Percentiles rank a stretch among this genome's conserved stretches.
These are phyloP conservation scores for Alternaria novae-zelandiae DNA, from an alignment of 2,329 filamentous ascomycete genomes.

Conservation along the genomic window DNA sequence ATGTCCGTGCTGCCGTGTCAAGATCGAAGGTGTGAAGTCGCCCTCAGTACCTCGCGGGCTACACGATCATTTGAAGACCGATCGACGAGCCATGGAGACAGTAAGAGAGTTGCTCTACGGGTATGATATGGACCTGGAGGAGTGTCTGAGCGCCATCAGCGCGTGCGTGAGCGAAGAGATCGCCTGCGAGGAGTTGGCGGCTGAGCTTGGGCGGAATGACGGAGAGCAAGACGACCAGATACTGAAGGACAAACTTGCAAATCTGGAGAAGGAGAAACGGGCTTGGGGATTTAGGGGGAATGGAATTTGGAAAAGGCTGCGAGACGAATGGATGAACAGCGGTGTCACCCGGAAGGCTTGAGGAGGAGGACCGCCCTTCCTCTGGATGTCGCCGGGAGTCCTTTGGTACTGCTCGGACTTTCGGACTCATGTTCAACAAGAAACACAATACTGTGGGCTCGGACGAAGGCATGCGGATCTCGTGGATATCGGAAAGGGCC, in stretches of 20 bases:
- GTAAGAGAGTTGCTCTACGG: constrained; percentile 11
- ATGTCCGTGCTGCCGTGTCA: constrained; percentile 29
- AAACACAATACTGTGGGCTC: neutral
- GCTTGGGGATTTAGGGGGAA: constrained; percentile 25
- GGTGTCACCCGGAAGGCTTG: constrained; percentile 9
- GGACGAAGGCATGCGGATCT: neutral
- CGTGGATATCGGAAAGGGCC: neutral
- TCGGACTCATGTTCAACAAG: neutral
- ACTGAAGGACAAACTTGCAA: constrained; percentile 8
- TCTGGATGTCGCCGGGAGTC: neutral
- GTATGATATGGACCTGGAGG: constrained; percentile 15
- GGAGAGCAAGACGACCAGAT: neutral
- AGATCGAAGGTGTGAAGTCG: constrained; percentile 17
- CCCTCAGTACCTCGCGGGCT: constrained; percentile 1
- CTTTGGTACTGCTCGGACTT: neutral
- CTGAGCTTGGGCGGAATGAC: constrained; percentile 1
- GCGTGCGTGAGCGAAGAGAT: constrained; percentile 29
- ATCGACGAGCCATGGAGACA: constrained; percentile 7
- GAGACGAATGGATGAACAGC: constrained; percentile 24
- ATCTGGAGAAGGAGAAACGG: constrained; percentile 19
- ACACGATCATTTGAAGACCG: constrained; percentile 6
- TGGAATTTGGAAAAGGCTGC: constrained; percentile 14
- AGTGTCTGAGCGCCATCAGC: constrained; percentile 15
- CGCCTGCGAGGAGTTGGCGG: constrained; percentile 17
- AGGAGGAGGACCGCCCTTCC: neutral